Evolutionary conservation across 306 rosid genomes (phyloP).

Genomic region (Mimosa pudica): DNA sequence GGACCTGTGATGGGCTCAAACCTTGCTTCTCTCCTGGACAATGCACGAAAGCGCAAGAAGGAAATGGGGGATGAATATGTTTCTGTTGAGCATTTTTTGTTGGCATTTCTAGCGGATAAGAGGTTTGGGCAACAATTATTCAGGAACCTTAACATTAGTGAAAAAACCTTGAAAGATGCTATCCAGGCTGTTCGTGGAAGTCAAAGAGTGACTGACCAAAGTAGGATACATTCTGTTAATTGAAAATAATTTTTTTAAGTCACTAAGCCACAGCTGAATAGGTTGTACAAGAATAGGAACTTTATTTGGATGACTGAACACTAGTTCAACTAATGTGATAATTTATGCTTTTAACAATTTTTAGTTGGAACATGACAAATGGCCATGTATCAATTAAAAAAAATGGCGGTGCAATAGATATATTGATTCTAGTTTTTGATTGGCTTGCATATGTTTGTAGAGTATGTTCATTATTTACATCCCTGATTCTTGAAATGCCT

Average conservation of each 20-base stretch:
- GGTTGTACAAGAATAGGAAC: neutral
- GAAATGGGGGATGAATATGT: conserved; percentile 86
- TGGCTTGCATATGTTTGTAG: neutral
- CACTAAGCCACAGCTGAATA: conserved; percentile 19
- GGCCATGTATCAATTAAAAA: neutral
- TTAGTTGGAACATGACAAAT: conserved; percentile 17
- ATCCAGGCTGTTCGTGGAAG: conserved; percentile 81
- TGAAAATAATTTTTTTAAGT: conserved; percentile 17
- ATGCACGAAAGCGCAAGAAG: conserved; percentile 62
- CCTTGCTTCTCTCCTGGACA: conserved; percentile 60
- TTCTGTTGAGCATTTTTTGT: conserved; percentile 86
- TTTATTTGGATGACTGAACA: conserved; percentile 20
- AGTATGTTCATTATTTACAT: conserved; percentile 18
- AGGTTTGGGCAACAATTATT: conserved; percentile 90
- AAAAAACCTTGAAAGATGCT: conserved; percentile 81
- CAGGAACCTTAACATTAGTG: conserved; percentile 69
- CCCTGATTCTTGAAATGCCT: conserved; percentile 24
- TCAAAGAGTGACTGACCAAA: conserved; percentile 93
- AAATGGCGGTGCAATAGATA: neutral
- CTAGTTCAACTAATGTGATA: neutral
- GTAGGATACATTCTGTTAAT: conserved; percentile 39
- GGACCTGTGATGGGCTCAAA: conserved; percentile 77
- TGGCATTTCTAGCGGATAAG: conserved; percentile 67
- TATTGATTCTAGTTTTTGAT: conserved; percentile 21
- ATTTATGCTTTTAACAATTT: conserved; percentile 18